Conservation (phyloP, 257 asterid genomes). For the Ehretia macrophylla region DNA sequence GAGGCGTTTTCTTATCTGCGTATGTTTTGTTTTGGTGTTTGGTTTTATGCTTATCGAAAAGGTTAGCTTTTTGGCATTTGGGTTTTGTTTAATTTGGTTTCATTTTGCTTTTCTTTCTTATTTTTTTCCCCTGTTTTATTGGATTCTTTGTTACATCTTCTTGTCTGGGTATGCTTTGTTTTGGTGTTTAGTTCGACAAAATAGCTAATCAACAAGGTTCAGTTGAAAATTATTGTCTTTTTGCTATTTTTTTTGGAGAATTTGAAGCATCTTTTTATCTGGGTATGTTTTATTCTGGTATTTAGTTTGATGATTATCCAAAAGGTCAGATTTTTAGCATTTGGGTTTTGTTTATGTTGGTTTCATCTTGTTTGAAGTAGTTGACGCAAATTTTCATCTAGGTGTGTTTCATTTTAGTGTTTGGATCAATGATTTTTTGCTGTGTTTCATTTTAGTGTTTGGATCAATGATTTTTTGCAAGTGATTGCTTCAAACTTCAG, state of each 20-base stretch:
- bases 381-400: background rate
- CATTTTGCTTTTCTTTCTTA: background rate
- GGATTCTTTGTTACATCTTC: background rate
- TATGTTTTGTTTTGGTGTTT: no score
- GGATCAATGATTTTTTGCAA: background rate
- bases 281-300: background rate
- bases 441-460: background rate
- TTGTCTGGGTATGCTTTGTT: conserved; percentile 7
- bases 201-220: no score
- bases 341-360: conserved; percentile 5
- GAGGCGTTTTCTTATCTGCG: no score
- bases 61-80: background rate
- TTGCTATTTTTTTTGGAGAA: background rate
- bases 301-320: background rate
- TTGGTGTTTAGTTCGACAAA: background rate
- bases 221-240: background rate
- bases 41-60: no score
- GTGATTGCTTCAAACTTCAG: background rate
- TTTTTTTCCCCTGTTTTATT: no score
- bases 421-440: background rate
- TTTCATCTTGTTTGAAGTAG: conserved; percentile 3
- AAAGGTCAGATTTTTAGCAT: background rate
- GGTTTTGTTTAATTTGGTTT: conserved; percentile 6
- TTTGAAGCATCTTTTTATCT: conserved; percentile 3
- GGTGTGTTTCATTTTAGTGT: no score